phyloP scores from a whole-genome alignment of 108 stramenopile species.

The Schizochytrium sp. region DNA sequence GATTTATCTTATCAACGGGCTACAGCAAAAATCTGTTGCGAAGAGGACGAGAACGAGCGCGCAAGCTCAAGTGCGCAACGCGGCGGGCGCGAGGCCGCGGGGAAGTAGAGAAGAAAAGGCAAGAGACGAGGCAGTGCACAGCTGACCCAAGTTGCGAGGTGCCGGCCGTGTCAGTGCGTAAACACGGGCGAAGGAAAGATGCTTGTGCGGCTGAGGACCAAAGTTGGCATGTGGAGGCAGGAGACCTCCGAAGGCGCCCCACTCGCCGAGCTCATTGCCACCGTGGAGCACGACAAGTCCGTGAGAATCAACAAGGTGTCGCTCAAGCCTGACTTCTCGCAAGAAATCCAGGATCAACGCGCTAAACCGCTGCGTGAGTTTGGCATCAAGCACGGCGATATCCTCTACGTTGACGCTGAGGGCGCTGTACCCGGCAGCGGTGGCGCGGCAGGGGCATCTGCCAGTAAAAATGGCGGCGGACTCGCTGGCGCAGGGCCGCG shows the following conservation, averaged over 20 bases:
- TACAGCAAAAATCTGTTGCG: too few species aligned
- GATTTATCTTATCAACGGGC: too few species aligned
- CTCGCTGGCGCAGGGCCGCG: background rate
- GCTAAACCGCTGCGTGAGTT: background rate
- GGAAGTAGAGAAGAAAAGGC: too few species aligned
- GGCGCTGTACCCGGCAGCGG: background rate
- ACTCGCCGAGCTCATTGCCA: background rate
- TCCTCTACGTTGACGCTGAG: background rate
- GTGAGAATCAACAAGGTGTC: background rate
- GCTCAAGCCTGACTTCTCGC: background rate
- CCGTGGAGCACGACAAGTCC: background rate
- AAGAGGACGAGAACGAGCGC: too few species aligned
- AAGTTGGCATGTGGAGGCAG: conserved; percentile 12
- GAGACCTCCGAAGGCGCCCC: background rate
- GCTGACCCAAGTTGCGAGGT: too few species aligned
- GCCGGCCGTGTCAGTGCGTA: too few species aligned
- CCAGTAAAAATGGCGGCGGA: background rate
- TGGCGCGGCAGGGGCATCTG: background rate
- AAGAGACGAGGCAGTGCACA: too few species aligned
- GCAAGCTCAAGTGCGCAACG: too few species aligned
- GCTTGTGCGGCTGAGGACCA: background rate
- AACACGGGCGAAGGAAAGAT: background rate
- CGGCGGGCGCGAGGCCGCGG: too few species aligned
- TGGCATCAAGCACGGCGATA: conserved; percentile 15
- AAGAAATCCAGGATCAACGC: background rate